Evolutionary conservation across 441 rosid species (phyloP).

Genomic region (Erodium moschatum): DNA sequence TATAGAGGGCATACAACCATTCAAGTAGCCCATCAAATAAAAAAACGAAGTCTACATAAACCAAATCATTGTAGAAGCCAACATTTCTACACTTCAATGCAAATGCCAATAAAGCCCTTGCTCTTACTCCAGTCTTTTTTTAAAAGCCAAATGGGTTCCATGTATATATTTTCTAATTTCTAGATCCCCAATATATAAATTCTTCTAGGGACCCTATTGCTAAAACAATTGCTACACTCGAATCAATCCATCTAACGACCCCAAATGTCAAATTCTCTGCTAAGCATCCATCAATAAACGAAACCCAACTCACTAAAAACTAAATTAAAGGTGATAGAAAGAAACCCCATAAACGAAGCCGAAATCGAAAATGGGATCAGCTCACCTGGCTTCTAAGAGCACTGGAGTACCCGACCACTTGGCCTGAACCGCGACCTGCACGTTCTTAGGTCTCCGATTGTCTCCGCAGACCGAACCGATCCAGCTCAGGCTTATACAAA

Average conservation of each 20-base stretch:
- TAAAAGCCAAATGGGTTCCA: neutral
- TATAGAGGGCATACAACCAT: neutral
- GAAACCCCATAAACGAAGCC: neutral
- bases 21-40: neutral
- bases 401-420: slow-evolving; percentile 97
- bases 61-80: neutral
- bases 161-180: neutral
- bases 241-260: neutral
- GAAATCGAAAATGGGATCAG: slow-evolving; percentile 3
- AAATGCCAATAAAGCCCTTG: slow-evolving; percentile 2
- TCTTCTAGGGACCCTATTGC: neutral
- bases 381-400: slow-evolving; percentile 89
- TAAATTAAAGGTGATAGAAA: neutral
- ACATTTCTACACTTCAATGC: neutral
- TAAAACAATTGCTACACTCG: neutral
- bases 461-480: slow-evolving; percentile 41
- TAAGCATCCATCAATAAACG: neutral
- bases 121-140: neutral
- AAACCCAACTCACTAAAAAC: neutral
- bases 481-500: slow-evolving; percentile 32
- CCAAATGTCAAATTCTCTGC: neutral
- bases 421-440: slow-evolving; percentile 78
- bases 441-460: slow-evolving; percentile 76
- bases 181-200: neutral
- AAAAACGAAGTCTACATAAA: neutral